phyloP scores from a whole-genome alignment of 2,329 filamentous ascomycete species.

The Ophiostoma sp. region DNA sequence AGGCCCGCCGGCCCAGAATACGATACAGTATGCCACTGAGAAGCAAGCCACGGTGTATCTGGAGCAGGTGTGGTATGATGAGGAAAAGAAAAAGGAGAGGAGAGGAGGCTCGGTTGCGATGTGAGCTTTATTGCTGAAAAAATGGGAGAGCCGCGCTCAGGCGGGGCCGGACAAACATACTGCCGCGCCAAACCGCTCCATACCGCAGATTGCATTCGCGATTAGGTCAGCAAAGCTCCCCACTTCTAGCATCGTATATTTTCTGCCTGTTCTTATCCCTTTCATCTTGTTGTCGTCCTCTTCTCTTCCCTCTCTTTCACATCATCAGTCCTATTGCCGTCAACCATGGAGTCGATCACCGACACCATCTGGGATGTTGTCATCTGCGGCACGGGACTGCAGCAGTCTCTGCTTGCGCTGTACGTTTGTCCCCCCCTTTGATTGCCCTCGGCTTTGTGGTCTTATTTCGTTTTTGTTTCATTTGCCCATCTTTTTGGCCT shows the following conservation, averaged over 20 bases:
- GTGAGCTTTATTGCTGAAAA: slow-evolving; percentile 17
- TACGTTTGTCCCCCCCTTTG: slow-evolving; percentile 34
- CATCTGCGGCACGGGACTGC: slow-evolving; percentile 71
- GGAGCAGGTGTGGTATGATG: slow-evolving; percentile 15
- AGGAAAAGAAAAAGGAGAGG: slow-evolving; percentile 30
- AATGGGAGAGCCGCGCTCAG: neutral
- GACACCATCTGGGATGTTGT: slow-evolving; percentile 75
- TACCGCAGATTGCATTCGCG: neutral
- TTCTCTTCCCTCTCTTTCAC: slow-evolving; percentile 18
- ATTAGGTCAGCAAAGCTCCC: neutral
- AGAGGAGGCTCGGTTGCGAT: neutral
- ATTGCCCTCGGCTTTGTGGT: too few relatives aligned
- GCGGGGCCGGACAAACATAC: slow-evolving; percentile 20
- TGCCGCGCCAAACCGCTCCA: slow-evolving; percentile 15
- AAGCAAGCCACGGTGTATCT: slow-evolving; percentile 14
- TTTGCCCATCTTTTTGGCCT: slow-evolving; percentile 29
- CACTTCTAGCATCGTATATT: slow-evolving; percentile 8
- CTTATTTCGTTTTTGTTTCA: too few relatives aligned
- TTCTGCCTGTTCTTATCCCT: slow-evolving; percentile 8
- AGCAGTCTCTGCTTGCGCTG: slow-evolving; percentile 65
- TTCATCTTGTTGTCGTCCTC: slow-evolving; percentile 5
- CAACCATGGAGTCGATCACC: slow-evolving; percentile 65
- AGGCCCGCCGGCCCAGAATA: slow-evolving; percentile 37
- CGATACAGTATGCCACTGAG: slow-evolving; percentile 32
- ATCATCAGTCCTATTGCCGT: slow-evolving; percentile 20